phyloP scores from a whole-genome alignment of 1,139 yeast genomes.

The Suhomyces anneliseae region DNA sequence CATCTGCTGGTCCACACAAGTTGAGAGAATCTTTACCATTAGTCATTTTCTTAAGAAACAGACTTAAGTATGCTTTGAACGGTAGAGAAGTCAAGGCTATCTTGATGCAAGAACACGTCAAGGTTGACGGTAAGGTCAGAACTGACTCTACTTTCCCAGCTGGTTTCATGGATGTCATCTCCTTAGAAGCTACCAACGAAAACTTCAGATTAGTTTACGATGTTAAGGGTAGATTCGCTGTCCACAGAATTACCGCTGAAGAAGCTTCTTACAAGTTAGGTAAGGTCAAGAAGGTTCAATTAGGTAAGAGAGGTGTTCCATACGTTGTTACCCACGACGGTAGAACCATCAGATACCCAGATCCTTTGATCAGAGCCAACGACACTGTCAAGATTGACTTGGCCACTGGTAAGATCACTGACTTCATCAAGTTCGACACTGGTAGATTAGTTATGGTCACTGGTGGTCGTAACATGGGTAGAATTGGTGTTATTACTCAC shows the following conservation, averaged over 20 bases:
- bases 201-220: conserved; percentile 98
- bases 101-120: conserved; percentile 98
- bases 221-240: conserved; percentile 98
- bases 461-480: conserved; percentile 99
- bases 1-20: conserved; percentile 99
- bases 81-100: conserved; percentile 99
- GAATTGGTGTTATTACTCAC: conserved; percentile 98
- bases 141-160: conserved; percentile 98
- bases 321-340: conserved; percentile 99
- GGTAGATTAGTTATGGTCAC: conserved; percentile 97
- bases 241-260: conserved; percentile 98
- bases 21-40: conserved; percentile 98
- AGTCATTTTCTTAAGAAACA: conserved; percentile 97
- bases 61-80: conserved; percentile 98
- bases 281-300: conserved; percentile 95
- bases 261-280: conserved; percentile 98
- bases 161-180: conserved; percentile 98
- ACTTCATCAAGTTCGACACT: conserved; percentile 90
- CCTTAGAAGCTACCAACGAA: conserved; percentile 97
- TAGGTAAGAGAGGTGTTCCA: conserved; percentile 98
- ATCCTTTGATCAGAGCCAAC: conserved; percentile 92
- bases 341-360: conserved; percentile 99
- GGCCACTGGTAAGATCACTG: conserved; percentile 91
- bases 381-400: conserved; percentile 97
- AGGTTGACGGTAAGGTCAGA: conserved; percentile 99